Conservation (phyloP, 1,284 basidiomycete genomes). For the Boletus sp. region DNA sequence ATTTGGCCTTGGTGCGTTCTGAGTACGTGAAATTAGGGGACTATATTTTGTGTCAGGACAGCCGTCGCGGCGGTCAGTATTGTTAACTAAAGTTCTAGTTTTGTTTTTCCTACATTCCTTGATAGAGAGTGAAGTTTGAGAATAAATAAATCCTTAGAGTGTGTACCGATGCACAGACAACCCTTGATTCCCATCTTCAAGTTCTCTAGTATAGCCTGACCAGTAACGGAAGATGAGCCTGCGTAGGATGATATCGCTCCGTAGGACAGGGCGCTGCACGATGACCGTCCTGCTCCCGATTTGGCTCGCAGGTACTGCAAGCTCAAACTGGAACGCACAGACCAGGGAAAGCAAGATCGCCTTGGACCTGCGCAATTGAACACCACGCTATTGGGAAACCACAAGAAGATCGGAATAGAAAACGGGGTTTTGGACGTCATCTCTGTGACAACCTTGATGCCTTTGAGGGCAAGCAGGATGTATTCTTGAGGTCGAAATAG, state of each 20-base stretch:
- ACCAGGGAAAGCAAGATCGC: constrained; percentile 55
- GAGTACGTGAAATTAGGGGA: too few relatives aligned
- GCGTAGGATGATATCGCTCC: constrained; percentile 13
- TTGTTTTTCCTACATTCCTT: background rate
- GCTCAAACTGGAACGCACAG: constrained; percentile 52
- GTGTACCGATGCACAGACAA: background rate
- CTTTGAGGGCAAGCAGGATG: too few relatives aligned
- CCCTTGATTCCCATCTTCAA: background rate
- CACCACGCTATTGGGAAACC: too few relatives aligned
- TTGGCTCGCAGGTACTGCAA: constrained; percentile 43
- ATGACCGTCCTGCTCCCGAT: constrained; percentile 37
- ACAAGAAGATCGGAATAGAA: too few relatives aligned
- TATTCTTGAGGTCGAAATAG: too few relatives aligned
- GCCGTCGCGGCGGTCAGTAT: too few relatives aligned
- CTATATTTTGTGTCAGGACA: too few relatives aligned
- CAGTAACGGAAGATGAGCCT: constrained; percentile 22
- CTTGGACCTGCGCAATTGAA: constrained; percentile 45
- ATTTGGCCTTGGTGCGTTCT: too few relatives aligned
- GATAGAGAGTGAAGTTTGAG: background rate
- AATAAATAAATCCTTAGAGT: background rate
- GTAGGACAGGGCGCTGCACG: constrained; percentile 40
- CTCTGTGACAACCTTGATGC: too few relatives aligned
- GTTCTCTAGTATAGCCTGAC: constrained; percentile 10
- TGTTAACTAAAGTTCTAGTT: background rate
- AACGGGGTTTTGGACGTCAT: too few relatives aligned